phyloP scores from a whole-genome alignment of 169 alveolate genomes.

The Neospora caninum region DNA sequence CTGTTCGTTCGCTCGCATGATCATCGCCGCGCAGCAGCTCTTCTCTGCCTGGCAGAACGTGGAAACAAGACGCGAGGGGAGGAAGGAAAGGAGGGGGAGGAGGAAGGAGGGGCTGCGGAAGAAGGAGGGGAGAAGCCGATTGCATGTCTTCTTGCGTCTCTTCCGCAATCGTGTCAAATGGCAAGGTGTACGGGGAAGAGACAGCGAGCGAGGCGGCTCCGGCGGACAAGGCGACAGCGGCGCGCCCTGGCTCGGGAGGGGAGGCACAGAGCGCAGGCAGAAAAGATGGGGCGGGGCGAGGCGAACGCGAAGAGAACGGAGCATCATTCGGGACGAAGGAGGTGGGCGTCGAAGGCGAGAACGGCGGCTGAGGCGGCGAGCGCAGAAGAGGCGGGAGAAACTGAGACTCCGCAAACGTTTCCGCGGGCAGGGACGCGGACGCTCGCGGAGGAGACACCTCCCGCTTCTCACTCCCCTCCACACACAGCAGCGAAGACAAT shows the following conservation, averaged over 20 bases:
- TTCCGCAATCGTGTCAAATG: neutral
- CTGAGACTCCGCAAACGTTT: neutral
- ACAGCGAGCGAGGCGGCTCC: neutral
- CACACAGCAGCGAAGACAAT: neutral
- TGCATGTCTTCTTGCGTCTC: neutral
- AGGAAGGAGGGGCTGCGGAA: neutral
- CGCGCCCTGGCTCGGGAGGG: neutral
- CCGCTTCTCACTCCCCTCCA: neutral
- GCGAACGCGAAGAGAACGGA: neutral
- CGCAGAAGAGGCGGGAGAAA: neutral
- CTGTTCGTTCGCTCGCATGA: neutral
- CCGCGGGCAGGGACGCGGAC: neutral
- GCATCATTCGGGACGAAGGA: neutral
- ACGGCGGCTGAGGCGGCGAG: slow-evolving; percentile 13
- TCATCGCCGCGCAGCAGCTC: too few relatives aligned
- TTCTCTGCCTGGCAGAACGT: neutral
- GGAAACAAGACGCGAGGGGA: slow-evolving; percentile 6
- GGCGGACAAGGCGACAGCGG: neutral
- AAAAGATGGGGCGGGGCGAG: neutral
- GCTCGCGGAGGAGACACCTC: neutral
- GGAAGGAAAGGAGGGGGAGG: slow-evolving; percentile 32
- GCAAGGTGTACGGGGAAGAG: too few relatives aligned
- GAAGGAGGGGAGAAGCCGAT: neutral
- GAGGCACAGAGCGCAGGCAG: neutral
- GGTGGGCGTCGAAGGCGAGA: slow-evolving; percentile 35